These are phyloP conservation scores for Hypoxylon lenormandii DNA, from an alignment of 495 filamentous ascomycete genomes.

Conservation along the genomic window DNA sequence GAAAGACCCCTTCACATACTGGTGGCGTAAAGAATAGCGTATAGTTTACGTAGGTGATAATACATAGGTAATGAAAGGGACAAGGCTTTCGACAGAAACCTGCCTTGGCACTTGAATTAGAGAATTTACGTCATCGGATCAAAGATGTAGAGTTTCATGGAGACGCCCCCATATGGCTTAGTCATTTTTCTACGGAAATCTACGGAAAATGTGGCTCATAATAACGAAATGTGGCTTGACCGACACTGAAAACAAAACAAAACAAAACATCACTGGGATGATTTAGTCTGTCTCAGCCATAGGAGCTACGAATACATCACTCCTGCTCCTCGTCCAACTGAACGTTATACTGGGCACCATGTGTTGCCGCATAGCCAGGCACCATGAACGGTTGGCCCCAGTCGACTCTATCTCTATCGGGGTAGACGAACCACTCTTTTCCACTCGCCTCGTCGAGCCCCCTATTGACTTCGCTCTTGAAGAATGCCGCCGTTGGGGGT, in stretches of 20 bases:
- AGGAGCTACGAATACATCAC: too few relatives aligned
- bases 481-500: too few relatives aligned
- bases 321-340: too few relatives aligned
- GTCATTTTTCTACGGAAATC: too few relatives aligned
- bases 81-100: not conserved
- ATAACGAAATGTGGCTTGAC: too few relatives aligned
- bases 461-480: slow-evolving; percentile 18
- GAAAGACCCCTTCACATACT: not conserved
- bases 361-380: slow-evolving; percentile 23
- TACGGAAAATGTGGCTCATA: too few relatives aligned
- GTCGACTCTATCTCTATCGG: slow-evolving; percentile 37
- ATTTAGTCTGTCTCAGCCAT: too few relatives aligned
- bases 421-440: slow-evolving; percentile 30
- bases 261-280: too few relatives aligned
- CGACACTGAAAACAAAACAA: too few relatives aligned
- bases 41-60: not conserved
- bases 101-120: slow-evolving; percentile 2
- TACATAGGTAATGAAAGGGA: too few relatives aligned
- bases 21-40: not conserved
- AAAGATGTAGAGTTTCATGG: slow-evolving; percentile 3
- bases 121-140: slow-evolving; percentile 7
- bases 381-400: slow-evolving; percentile 38
- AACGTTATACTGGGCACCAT: slow-evolving; percentile 14
- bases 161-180: too few relatives aligned
- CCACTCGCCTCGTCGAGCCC: not conserved